Base-by-base conservation (phyloP, 345 rosid genomes). In the Acer campestre region DNA sequence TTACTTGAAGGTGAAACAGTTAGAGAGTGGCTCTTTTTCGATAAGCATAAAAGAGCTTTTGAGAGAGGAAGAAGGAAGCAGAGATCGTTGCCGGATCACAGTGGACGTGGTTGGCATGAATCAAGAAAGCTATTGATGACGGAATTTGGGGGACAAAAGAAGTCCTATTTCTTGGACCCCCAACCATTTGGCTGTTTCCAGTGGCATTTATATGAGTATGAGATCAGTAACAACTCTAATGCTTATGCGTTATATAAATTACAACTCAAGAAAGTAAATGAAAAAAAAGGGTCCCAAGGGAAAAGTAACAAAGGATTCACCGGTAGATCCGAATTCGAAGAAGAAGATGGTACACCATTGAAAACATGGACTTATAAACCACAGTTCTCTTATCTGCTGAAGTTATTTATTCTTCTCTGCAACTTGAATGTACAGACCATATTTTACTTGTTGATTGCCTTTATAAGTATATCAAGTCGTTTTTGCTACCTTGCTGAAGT, bases 161-260 rank as follows among this genome's bases (percentile, higher is more conserved):
- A 94, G 82, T 91, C 98, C 70, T 95, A 95, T 85, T 95, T 90
- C 76, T 92, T 95, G 97, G 98, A 95, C 75, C 98, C 98, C 5
- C 98, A 95, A 63, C 98, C 98, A 65, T 75, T 88, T 0, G 88
- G 88, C 63, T 48, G 76, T 70, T 85, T 81, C 1, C 97, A 90
- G 77, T 93, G 98, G 98, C 98, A 92, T 89, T 85, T 95, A 42
- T 95, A 66, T 59, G 95, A 93, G 75, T 95, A 90, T 67, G 94
- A 87, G 87, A 76, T 89, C 67, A 35, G 38, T 0, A 79, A 72
- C 31, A 86, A 79, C 48, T 86, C 83, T 20, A 90, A 92, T 63
- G 85, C 25, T 1, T 88, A 85, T 79, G 94, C 97, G 5, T 83
- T 91, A 42, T 91, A 93, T 81, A 88, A 89, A 74, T 80, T 93